Base-by-base conservation (phyloP, 768 basidiomycete species). In the Suillus paluster region DNA sequence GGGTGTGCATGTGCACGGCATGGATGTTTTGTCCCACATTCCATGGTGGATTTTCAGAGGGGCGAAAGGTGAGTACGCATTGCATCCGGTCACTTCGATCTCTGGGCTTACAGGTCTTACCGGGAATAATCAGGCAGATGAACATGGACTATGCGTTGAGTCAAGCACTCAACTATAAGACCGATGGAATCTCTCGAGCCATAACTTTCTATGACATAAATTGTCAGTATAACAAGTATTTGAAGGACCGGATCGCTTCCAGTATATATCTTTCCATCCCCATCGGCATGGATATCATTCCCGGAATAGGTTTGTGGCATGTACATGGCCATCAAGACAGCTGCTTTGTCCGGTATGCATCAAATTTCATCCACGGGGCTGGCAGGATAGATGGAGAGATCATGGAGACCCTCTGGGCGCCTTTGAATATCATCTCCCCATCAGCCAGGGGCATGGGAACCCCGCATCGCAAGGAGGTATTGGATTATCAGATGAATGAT, bases 21-120 rank as follows among this genome's bases (percentile, higher is more conserved):
- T 67, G 75, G 74, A 1, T 74, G 66, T 42, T 77, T 73, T 63
- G 61, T 68, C 8, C 73, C 75, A 17, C 68, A 72, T 39, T 63
- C 64, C 3, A 61, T 73, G 3, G 74, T 77, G 9, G 73, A 75
- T 34, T 73, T 77, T 59, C 70, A 75, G 49, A 69, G 70, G 34
- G 77, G 75, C 5, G 73, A 78, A 59, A 60, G 58, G 73, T 75
- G 23, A 17, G 65, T 57, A 17, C 46, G 36, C n/a, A 17, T 49
- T 30, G 11, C 23, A 36, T 44, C 33, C 15, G 6, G 23, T 34
- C 25, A 12, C 25, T 34, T 33, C 36, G 30, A 36, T 42, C 11
- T 14, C 34, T 61, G 25, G 56, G 25, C 15, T 14, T 34, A 3
- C 14, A 48, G 25, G 10, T 44, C 42, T 44, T 5, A 21, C 42